Conservation (phyloP, 2,329 filamentous ascomycete species). For the Pseudomassariella vexata region DNA sequence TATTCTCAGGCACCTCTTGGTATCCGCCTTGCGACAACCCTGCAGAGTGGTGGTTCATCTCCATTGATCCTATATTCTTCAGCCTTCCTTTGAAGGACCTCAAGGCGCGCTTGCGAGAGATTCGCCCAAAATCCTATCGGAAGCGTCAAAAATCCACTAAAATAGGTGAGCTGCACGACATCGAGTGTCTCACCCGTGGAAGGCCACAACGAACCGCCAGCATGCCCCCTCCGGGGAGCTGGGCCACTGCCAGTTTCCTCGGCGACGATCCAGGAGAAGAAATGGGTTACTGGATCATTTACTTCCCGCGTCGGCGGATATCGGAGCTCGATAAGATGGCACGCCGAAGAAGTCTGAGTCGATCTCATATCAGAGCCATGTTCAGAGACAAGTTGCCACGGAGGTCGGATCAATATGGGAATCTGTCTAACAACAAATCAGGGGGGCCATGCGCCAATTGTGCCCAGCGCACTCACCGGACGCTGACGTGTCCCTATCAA, state of each 20-base stretch:
- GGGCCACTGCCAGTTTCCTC: constrained; percentile 8
- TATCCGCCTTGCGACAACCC: too few relatives aligned
- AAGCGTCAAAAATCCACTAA: too few relatives aligned
- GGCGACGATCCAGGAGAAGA: not conserved
- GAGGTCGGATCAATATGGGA: too few relatives aligned
- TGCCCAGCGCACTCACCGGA: constrained; percentile 16
- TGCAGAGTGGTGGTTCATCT: too few relatives aligned
- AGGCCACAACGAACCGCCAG: constrained; percentile 12
- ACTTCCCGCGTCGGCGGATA: constrained; percentile 19
- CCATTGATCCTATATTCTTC: too few relatives aligned
- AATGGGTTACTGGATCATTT: constrained; percentile 8
- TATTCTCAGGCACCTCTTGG: too few relatives aligned
- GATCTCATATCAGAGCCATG: constrained; percentile 28
- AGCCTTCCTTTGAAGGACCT: too few relatives aligned
- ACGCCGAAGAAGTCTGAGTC: constrained; percentile 29
- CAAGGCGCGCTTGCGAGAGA: too few relatives aligned
- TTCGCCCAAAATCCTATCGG: too few relatives aligned
- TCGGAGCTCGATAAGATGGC: constrained; percentile 24
- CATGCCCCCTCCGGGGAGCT: constrained; percentile 10
- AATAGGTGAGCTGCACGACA: constrained; percentile 1
- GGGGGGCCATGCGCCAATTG: constrained; percentile 24
- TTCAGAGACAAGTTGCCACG: constrained; percentile 17
- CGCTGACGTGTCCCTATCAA: constrained; percentile 15
- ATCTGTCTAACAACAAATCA: constrained; percentile 1
- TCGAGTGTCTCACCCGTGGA: constrained; percentile 3